Conservation (phyloP, 331 rosid species). For the Quercus phellos region DNA sequence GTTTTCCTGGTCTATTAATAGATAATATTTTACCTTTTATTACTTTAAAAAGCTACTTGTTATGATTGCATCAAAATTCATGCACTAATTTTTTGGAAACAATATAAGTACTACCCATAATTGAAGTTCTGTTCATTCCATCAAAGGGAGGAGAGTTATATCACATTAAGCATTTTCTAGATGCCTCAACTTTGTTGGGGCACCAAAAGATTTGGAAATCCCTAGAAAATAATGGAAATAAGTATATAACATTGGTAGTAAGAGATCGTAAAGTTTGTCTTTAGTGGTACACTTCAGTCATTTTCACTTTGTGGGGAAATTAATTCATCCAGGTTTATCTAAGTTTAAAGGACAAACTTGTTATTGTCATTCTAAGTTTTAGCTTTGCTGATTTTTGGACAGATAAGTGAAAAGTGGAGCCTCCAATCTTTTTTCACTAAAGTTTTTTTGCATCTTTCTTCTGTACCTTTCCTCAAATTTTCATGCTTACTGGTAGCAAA, state of each 20-base stretch:
- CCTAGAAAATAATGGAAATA: too few species aligned
- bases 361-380: background rate
- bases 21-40: background rate
- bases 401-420: background rate
- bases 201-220: background rate
- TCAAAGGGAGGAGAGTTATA: background rate
- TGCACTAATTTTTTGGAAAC: background rate
- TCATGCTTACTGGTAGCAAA: background rate
- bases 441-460: background rate
- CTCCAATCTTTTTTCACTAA: background rate
- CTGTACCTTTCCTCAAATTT: background rate
- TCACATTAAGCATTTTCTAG: background rate
- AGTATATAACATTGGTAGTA: too few species aligned
- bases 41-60: background rate
- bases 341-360: background rate
- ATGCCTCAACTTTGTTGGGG: background rate
- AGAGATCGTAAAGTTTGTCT: too few species aligned
- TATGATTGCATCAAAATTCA: background rate
- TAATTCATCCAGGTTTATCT: too few species aligned
- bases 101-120: too few species aligned
- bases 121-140: background rate
- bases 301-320: too few species aligned
- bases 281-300: too few species aligned
- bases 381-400: background rate
- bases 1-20: background rate